These are phyloP conservation scores for Sordariomycetes sp. DNA, from an alignment of 2,329 filamentous ascomycete genomes.

Conservation along the genomic window DNA sequence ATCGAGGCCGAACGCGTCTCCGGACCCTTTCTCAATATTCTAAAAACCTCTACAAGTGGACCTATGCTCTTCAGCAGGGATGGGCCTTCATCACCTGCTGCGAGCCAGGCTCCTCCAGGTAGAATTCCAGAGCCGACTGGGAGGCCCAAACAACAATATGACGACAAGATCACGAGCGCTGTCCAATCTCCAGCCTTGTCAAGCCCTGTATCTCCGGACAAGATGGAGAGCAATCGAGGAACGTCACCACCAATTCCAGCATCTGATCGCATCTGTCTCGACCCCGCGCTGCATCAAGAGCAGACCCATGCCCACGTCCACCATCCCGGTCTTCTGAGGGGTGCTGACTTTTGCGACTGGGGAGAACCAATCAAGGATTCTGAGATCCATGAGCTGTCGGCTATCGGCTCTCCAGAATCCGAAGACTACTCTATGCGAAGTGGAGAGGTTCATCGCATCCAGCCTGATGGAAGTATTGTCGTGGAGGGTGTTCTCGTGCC, in stretches of 20 bases:
- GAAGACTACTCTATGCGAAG: constrained; percentile 6
- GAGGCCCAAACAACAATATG: not conserved
- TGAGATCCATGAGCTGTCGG: constrained; percentile 1
- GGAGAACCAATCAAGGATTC: constrained; percentile 5
- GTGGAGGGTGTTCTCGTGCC: constrained; percentile 6
- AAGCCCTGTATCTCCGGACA: not conserved
- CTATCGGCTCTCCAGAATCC: constrained; percentile 9
- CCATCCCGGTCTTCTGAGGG: constrained; percentile 9
- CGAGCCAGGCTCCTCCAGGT: constrained; percentile 7
- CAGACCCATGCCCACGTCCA: constrained; percentile 7
- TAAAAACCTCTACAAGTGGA: constrained; percentile 12
- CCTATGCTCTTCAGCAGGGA: constrained; percentile 11
- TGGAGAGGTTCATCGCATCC: constrained; percentile 9
- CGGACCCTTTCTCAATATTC: constrained; percentile 9
- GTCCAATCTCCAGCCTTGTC: no score
- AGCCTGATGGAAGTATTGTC: constrained; percentile 8
- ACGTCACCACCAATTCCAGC: constrained; percentile 1
- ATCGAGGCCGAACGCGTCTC: not conserved
- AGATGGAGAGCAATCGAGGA: not conserved
- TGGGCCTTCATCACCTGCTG: constrained; percentile 9
- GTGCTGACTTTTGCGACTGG: constrained; percentile 11
- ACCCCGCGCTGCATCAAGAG: constrained; percentile 7
- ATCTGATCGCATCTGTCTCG: constrained; percentile 6
- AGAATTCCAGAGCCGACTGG: not conserved
- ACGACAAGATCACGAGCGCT: not conserved